These are phyloP conservation scores for Fulvia fulva DNA, from an alignment of 2,329 filamentous ascomycete genomes.

Conservation along the genomic window DNA sequence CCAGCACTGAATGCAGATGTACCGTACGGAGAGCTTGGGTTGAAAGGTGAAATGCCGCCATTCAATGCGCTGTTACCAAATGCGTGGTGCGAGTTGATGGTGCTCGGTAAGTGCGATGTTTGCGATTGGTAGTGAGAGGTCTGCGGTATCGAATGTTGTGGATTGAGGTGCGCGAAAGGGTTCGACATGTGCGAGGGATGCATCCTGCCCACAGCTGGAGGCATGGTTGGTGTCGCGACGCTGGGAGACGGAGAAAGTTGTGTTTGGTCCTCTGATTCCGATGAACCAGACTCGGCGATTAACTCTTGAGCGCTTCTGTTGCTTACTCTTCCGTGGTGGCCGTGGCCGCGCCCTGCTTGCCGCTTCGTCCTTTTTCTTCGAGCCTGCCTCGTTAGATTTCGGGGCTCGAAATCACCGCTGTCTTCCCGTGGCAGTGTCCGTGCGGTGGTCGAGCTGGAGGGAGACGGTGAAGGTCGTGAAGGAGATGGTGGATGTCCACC, in stretches of 20 bases:
- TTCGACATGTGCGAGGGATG: conserved; percentile 55
- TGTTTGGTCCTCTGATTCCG: not conserved
- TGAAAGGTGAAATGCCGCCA: conserved; percentile 39
- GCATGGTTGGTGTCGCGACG: conserved; percentile 42
- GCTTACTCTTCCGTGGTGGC: not conserved
- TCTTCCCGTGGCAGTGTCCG: no score
- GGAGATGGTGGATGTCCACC: no score
- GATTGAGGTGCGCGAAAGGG: conserved; percentile 57
- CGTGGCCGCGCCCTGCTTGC: not conserved
- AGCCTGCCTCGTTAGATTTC: no score
- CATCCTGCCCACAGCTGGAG: conserved; percentile 57
- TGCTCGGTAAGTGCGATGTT: conserved; percentile 33
- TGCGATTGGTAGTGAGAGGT: conserved; percentile 30
- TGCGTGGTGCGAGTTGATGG: conserved; percentile 38
- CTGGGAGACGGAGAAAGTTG: not conserved
- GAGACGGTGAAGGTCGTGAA: no score
- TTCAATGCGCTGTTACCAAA: conserved; percentile 35
- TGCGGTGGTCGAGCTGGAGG: no score
- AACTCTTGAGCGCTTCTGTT: not conserved
- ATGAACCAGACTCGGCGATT: not conserved
- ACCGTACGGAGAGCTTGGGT: conserved; percentile 27
- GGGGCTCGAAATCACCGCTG: no score
- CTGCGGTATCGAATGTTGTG: conserved; percentile 35
- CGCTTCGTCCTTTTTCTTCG: not conserved
- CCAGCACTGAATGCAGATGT: conserved; percentile 31